Evolutionary conservation across 2,329 filamentous ascomycete genomes (phyloP).

Genomic region (Parastagonospora nodorum): DNA sequence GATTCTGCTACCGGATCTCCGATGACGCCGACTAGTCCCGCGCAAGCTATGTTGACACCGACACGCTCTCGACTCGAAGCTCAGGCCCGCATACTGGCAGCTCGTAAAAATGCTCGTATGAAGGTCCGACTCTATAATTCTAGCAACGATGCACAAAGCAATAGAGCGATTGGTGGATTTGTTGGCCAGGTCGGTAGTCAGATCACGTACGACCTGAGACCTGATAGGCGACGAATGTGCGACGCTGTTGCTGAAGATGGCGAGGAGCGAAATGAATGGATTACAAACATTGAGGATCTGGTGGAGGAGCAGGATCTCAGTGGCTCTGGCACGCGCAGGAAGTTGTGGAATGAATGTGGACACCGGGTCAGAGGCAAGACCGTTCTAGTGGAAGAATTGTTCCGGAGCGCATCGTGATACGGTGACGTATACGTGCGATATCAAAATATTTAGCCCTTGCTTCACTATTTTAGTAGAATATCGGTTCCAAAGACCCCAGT

Average conservation of each 20-base stretch:
- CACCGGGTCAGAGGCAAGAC: constrained; percentile 14
- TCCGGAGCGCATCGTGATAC: neutral
- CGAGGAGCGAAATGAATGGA: constrained; percentile 28
- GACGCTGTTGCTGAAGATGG: constrained; percentile 6
- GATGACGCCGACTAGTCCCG: constrained; percentile 6
- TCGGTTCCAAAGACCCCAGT: no score
- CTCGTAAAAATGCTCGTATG: constrained; percentile 60
- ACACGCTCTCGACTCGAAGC: constrained; percentile 68
- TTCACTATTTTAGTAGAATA: no score
- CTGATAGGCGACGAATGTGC: constrained; percentile 50
- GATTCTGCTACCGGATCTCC: constrained; percentile 27
- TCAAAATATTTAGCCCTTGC: no score
- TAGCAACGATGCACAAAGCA: constrained; percentile 57
- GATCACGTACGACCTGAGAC: constrained; percentile 65
- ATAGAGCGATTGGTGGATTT: constrained; percentile 64
- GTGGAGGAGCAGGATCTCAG: constrained; percentile 17
- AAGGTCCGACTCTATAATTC: constrained; percentile 60
- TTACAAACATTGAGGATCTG: constrained; percentile 32
- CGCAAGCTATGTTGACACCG: constrained; percentile 29
- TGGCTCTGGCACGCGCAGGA: neutral
- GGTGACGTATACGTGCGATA: neutral
- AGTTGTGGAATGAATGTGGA: constrained; percentile 15
- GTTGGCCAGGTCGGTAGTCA: constrained; percentile 64
- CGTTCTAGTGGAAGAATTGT: constrained; percentile 22
- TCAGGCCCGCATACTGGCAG: constrained; percentile 67